Percentiles rank a stretch among this genome's conserved stretches.
phyloP scores from a whole-genome alignment of 176 grass and related monocot genomes.

The Hordeum vulgare region DNA sequence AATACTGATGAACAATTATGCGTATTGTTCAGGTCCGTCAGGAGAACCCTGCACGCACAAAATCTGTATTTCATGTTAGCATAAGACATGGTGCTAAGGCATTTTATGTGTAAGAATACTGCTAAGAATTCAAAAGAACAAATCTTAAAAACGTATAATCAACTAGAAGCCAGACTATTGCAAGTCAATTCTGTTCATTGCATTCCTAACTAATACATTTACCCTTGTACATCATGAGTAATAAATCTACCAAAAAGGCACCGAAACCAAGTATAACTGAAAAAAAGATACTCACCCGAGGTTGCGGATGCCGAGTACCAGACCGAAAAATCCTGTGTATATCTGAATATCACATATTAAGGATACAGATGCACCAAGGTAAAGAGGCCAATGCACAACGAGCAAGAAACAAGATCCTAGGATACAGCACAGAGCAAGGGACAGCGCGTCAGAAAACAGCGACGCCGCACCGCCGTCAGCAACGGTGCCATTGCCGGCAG shows the following conservation, averaged over 20 bases:
- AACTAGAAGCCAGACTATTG: neutral
- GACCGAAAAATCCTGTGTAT: conserved; percentile 86
- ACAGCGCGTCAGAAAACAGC: too few species aligned
- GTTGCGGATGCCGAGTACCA: conserved; percentile 66
- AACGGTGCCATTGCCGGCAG: neutral
- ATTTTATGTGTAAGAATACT: neutral
- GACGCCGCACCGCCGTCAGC: too few species aligned
- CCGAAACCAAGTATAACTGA: neutral
- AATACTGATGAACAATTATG: neutral
- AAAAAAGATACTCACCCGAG: conserved; percentile 50
- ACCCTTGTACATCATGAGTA: neutral
- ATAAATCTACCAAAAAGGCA: neutral
- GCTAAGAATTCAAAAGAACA: neutral
- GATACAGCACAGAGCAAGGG: conserved; percentile 88
- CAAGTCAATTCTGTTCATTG: neutral
- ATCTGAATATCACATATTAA: conserved; percentile 48
- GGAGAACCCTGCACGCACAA: conserved; percentile 87
- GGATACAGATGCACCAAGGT: neutral
- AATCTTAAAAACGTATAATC: conserved; percentile 13
- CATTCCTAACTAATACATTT: neutral
- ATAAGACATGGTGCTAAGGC: conserved; percentile 21
- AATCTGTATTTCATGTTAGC: conserved; percentile 58
- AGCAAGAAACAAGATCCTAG: conserved; percentile 4
- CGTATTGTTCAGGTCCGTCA: conserved; percentile 97
- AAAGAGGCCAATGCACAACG: neutral